A percentile compares a stretch with the other conserved stretches of the same genome.
Evolutionary conservation across 179 eudicot species (phyloP).

Genomic region (Spinacia oleracea): DNA sequence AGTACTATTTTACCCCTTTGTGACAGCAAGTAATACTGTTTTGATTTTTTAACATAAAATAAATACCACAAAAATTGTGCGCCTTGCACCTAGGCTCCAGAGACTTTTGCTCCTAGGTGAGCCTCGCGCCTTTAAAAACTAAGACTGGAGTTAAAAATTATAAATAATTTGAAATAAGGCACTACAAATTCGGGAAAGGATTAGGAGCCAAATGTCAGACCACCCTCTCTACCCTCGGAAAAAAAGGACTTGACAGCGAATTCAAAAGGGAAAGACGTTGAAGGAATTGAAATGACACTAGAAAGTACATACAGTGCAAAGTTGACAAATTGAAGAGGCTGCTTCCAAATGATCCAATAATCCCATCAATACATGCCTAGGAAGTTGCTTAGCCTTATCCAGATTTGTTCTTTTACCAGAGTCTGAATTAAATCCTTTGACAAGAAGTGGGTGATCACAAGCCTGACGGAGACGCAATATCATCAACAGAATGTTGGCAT

Average conservation of each 20-base stretch:
- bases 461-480: conserved; percentile 98
- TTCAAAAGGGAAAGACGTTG: neutral
- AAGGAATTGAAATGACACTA: conserved; percentile 6
- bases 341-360: conserved; percentile 62
- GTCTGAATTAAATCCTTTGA: conserved; percentile 58
- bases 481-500: conserved; percentile 95
- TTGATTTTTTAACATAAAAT: no score
- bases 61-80: no score
- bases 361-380: conserved; percentile 47
- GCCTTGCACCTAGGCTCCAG: no score
- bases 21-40: no score
- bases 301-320: conserved; percentile 65
- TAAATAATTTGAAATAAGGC: no score
- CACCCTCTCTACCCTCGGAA: neutral
- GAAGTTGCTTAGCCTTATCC: conserved; percentile 64
- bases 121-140: no score
- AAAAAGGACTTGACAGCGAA: no score
- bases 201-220: no score
- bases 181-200: no score
- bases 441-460: conserved; percentile 98
- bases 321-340: conserved; percentile 56
- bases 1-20: no score
- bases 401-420: conserved; percentile 53
- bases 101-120: no score
- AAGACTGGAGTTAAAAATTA: no score